Evolutionary conservation across 805 yeast species (phyloP).

Genomic region (Wickerhamomyces rabaulensis): DNA sequence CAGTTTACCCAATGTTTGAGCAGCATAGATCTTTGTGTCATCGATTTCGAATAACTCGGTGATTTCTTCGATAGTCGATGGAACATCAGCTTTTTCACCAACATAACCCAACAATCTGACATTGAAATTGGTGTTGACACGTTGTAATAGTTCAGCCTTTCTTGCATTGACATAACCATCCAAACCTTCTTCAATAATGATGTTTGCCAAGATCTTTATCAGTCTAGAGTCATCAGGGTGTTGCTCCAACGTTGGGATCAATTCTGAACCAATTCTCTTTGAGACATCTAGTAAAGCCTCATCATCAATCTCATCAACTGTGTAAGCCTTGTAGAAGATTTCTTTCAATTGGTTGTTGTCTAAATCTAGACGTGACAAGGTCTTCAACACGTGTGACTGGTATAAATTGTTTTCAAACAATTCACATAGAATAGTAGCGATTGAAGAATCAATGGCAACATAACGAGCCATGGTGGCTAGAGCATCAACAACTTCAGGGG

Average conservation of each 20-base stretch:
- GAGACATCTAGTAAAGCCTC: conserved; percentile 21
- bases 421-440: conserved; percentile 15
- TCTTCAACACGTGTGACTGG: conserved; percentile 20
- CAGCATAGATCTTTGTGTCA: conserved; percentile 39
- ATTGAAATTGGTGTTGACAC: conserved; percentile 26
- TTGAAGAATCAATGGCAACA: conserved; percentile 14
- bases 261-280: conserved; percentile 20
- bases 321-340: conserved; percentile 18
- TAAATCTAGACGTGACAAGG: conserved; percentile 17
- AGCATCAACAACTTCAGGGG: conserved; percentile 18
- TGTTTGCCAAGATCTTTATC: conserved; percentile 20
- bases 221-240: conserved; percentile 14
- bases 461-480: conserved; percentile 15
- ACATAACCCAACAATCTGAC: conserved; percentile 46
- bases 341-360: conserved; percentile 12
- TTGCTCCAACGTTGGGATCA: conserved; percentile 22
- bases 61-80: conserved; percentile 33
- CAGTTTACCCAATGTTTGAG: conserved; percentile 48
- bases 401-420: conserved; percentile 13
- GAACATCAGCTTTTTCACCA: conserved; percentile 31
- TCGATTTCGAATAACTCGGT: conserved; percentile 30
- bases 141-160: conserved; percentile 15
- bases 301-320: conserved; percentile 23
- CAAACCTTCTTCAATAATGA: conserved; percentile 20
- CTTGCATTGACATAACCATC: conserved; percentile 16